These are phyloP conservation scores for Sclerospora graminicola DNA, from an alignment of 352 stramenopile species.

Conservation along the genomic window DNA sequence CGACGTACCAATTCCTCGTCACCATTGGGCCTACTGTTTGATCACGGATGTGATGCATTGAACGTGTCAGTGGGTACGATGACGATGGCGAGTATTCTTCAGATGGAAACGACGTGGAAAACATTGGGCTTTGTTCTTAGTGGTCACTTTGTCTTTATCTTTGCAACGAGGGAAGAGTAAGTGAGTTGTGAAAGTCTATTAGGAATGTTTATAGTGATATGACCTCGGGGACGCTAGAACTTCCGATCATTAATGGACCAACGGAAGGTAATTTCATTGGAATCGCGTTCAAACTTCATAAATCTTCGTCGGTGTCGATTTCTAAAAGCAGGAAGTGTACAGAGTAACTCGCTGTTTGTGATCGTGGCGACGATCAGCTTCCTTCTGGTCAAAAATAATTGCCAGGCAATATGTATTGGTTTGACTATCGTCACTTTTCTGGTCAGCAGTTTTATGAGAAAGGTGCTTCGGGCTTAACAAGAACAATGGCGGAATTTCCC, in stretches of 20 bases:
- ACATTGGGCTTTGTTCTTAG: conserved; percentile 63
- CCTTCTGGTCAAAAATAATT: conserved; percentile 66
- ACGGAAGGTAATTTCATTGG: conserved; percentile 92
- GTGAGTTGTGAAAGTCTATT: conserved; percentile 1
- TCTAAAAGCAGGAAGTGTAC: conserved; percentile 65
- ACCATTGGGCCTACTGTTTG: conserved; percentile 72
- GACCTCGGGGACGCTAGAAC: conserved; percentile 84
- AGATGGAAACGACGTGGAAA: conserved; percentile 74
- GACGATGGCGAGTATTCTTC: conserved; percentile 69
- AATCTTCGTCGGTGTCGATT: conserved; percentile 38
- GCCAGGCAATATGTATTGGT: too few species aligned
- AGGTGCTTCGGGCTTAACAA: too few species aligned
- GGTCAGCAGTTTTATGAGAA: too few species aligned
- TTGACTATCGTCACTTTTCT: too few species aligned
- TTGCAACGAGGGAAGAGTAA: conserved; percentile 80
- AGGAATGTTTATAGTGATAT: background rate
- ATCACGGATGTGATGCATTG: conserved; percentile 76
- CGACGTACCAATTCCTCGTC: conserved; percentile 67
- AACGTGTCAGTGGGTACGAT: conserved; percentile 77
- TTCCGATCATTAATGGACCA: conserved; percentile 95
- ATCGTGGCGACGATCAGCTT: conserved; percentile 44
- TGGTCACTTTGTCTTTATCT: conserved; percentile 74
- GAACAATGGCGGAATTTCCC: too few species aligned
- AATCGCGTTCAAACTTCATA: conserved; percentile 67
- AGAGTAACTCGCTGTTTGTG: conserved; percentile 81